These are phyloP conservation scores for Tieghemiomyces parasiticus DNA, from an alignment of 192 early-diverging fungal species.

Conservation along the genomic window DNA sequence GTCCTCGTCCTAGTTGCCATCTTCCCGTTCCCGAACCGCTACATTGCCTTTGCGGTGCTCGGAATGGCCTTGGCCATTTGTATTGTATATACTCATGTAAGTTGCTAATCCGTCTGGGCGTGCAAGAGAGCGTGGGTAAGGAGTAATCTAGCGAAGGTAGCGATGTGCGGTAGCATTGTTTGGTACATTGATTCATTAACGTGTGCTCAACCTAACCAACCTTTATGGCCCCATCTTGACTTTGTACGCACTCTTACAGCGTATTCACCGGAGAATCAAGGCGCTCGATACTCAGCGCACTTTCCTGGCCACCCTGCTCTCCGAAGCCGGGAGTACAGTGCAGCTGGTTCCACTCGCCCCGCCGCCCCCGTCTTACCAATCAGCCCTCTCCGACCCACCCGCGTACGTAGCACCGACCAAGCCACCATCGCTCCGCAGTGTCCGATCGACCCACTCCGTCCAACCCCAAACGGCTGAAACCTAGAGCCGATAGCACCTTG, in stretches of 20 bases:
- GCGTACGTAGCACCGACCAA: not conserved
- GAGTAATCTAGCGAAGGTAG: too few species aligned
- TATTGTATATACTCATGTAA: too few species aligned
- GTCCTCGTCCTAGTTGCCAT: not conserved
- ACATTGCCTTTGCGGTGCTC: not conserved
- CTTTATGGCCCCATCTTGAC: not conserved
- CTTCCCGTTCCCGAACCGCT: not conserved
- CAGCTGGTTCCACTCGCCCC: not conserved
- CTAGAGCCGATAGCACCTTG: too few species aligned
- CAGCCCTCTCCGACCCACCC: not conserved
- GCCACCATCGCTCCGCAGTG: not conserved
- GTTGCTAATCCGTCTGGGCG: too few species aligned
- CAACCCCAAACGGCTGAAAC: too few species aligned
- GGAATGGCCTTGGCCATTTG: too few species aligned
- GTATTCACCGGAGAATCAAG: not conserved
- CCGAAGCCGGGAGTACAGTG: not conserved
- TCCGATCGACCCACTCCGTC: too few species aligned
- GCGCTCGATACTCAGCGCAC: not conserved
- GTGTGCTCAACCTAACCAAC: too few species aligned
- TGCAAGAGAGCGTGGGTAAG: too few species aligned
- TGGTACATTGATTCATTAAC: too few species aligned
- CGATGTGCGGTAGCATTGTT: too few species aligned
- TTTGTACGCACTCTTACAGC: not conserved
- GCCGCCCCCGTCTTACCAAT: conserved; percentile 6
- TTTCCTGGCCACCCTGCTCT: not conserved